Evolutionary conservation across 2,329 filamentous ascomycete genomes (phyloP), one percentile per base, ranked within the genome.

Genomic region (Alternaria angustiovoidea): DNA sequence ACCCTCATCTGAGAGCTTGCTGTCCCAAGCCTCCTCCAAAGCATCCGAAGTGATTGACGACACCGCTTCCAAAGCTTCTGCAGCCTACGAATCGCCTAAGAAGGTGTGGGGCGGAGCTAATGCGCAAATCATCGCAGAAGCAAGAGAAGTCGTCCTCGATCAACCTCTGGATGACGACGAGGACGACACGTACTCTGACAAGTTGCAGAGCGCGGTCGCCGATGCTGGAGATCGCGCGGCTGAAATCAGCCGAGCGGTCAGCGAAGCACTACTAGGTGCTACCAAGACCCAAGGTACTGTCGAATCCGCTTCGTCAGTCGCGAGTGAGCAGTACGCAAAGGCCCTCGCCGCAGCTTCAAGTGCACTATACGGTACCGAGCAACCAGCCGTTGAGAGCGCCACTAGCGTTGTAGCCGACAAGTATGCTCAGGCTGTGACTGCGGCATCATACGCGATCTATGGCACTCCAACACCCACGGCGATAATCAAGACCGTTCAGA

Each of bases 391-490:
- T 22, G 78, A 80, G 63, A 84, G 81, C 51, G 78, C 84, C 26
- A 81, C 81, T 8, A 85, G 81, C 59, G 81, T 82, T 39, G 84
- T 84, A 16, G 81, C 84, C 22, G 83, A 86, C 48, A 83, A 82
- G 60, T 89, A 87, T 70, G 77, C 79, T 28, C 80, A 85, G 61
- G 87, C 87, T 54, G 84, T 89, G 57, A 82, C 84, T 59, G 86
- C 86, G 79, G 87, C 86, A 20, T 88, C 85, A 16, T 81, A 85
- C 58, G 83, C 82, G 18, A 83, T 87, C 61, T 87, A 85, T 63
- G 85, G 84, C 18, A 84, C 82, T 2, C 83, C 81, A 9, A 77
- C 78, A 5, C 82, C 81, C 5, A 78, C 79, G 8, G 80, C 81
- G 1, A 74, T 79, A 7, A 77, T 80, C 26, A 75, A 82, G 24